Evolutionary conservation across 2,329 filamentous ascomycete species (phyloP), one percentile per base, ranked within the genome.

Genomic region (Penicillium sp.): DNA sequence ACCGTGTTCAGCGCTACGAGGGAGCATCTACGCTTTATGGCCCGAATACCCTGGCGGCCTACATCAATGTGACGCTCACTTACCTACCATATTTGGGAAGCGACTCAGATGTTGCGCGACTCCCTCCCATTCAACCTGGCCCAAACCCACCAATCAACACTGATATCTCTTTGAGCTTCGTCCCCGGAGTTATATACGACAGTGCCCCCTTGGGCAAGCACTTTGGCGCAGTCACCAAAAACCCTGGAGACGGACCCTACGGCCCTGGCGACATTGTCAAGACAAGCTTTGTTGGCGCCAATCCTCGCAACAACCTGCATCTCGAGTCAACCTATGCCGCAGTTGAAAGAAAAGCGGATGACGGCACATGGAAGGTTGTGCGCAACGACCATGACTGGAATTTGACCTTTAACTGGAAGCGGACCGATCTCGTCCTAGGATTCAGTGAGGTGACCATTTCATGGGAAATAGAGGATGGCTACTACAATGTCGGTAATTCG

Each of bases 1-100:
- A 93, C 67, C 72, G 74, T 11, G 76, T 93, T 38, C 92, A 96
- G 72, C 85, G 92, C 9, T 96, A 96, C 71, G 92, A 97, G 72
- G 92, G 91, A n/a, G 92, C 89, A 0, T 92, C 87, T 6, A 97
- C 92, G 0, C 81, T 97, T 2, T 93, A 88, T 66, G 92, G 92
- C 0, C 87, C 80, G 2, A 83, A 90, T 68, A 88, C 89, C 0
- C 79, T 96, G 10, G 82, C 87, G 30, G 92, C 90, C 0, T 93
- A 93, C 73, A 88, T 96, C 72, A 91, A 95, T 68, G 77, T 92
- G 36, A 91, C 89, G 0, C 75, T 90, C n/a, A 80, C 77, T 0
- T 82, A 86, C 66, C 80, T 93, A 3, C 78, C 77, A 13, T 86
- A 85, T 65, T 80, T 95, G 3, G 75, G 76, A 10, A 73, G 74